Evolutionary conservation across 1,139 yeast species (phyloP).

Genomic region (Zygosaccharomyces pseudobailii): DNA sequence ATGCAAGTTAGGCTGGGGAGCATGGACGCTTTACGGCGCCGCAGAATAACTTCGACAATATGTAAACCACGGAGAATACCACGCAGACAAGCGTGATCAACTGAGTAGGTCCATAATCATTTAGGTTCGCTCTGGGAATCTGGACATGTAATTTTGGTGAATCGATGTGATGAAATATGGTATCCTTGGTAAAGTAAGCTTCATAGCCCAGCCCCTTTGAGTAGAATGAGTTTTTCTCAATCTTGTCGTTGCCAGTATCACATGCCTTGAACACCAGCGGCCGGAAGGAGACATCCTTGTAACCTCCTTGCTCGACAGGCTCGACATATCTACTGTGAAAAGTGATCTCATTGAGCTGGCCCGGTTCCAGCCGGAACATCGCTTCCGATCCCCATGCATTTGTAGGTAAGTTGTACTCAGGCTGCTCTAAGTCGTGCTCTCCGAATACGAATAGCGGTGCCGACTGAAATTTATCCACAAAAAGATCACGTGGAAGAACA

Average conservation of each 20-base stretch:
- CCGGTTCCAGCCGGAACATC: slow-evolving; percentile 36
- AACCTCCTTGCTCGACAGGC: slow-evolving; percentile 32
- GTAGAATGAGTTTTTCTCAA: slow-evolving; percentile 38
- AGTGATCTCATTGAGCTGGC: slow-evolving; percentile 35
- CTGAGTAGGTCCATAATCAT: slow-evolving; percentile 31
- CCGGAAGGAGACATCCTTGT: slow-evolving; percentile 30
- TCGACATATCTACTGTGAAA: slow-evolving; percentile 47
- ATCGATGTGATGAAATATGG: slow-evolving; percentile 38
- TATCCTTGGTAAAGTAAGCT: slow-evolving; percentile 41
- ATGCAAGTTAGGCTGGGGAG: background rate
- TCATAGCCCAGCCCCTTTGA: slow-evolving; percentile 40
- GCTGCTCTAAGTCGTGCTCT: slow-evolving; percentile 40
- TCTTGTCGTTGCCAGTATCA: slow-evolving; percentile 30
- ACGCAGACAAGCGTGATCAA: slow-evolving; percentile 33
- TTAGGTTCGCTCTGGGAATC: slow-evolving; percentile 38
- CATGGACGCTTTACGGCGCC: background rate
- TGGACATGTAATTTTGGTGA: slow-evolving; percentile 20
- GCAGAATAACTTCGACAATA: slow-evolving; percentile 31
- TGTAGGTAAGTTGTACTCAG: slow-evolving; percentile 40
- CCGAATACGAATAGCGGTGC: slow-evolving; percentile 34
- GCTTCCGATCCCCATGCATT: slow-evolving; percentile 44
- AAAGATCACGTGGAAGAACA: slow-evolving; percentile 32
- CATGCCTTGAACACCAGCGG: slow-evolving; percentile 51
- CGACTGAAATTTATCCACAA: slow-evolving; percentile 39
- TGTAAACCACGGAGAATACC: slow-evolving; percentile 33